phyloP scores from a whole-genome alignment of 2,329 filamentous ascomycete species.

The Dryadomyces quercivorus region DNA sequence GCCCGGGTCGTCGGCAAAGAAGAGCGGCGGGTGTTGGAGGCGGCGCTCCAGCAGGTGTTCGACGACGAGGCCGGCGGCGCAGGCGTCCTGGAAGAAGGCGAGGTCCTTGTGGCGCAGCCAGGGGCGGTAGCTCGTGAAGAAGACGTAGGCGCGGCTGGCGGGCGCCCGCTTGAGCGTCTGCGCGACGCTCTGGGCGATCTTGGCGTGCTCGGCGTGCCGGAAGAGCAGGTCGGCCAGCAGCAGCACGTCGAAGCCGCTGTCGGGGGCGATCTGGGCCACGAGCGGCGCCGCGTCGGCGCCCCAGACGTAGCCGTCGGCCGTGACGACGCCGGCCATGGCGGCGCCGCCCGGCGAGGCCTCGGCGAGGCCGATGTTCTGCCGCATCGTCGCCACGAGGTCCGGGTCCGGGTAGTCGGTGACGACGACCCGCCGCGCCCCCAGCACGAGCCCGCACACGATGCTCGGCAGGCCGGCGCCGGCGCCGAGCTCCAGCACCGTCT shows the following conservation, averaged over 20 bases:
- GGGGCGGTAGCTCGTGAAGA: constrained; percentile 89
- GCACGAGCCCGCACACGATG: constrained; percentile 57
- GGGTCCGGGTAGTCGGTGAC: constrained; percentile 83
- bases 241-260: constrained; percentile 58
- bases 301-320: constrained; percentile 72
- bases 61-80: constrained; percentile 59
- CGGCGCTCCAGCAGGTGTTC: constrained; percentile 70
- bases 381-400: constrained; percentile 71
- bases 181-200: constrained; percentile 61
- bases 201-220: constrained; percentile 76
- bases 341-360: constrained; percentile 13
- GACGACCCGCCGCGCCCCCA: constrained; percentile 59
- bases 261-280: constrained; percentile 36
- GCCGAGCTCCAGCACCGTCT: constrained; percentile 76
- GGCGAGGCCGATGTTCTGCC: constrained; percentile 57
- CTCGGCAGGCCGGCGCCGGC: constrained; percentile 78
- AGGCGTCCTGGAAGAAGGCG: constrained; percentile 72
- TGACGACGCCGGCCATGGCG: constrained; percentile 19
- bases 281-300: constrained; percentile 52
- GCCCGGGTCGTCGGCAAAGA: constrained; percentile 83
- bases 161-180: constrained; percentile 46
- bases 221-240: constrained; percentile 86
- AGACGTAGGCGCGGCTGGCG: constrained; percentile 61
- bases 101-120: constrained; percentile 81
- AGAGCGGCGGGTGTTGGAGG: constrained; percentile 65